A percentile compares a stretch with the other conserved stretches of the same genome.
Evolutionary conservation across 192 early-diverging fungal species (phyloP).

Genomic region (Backusella sp.): DNA sequence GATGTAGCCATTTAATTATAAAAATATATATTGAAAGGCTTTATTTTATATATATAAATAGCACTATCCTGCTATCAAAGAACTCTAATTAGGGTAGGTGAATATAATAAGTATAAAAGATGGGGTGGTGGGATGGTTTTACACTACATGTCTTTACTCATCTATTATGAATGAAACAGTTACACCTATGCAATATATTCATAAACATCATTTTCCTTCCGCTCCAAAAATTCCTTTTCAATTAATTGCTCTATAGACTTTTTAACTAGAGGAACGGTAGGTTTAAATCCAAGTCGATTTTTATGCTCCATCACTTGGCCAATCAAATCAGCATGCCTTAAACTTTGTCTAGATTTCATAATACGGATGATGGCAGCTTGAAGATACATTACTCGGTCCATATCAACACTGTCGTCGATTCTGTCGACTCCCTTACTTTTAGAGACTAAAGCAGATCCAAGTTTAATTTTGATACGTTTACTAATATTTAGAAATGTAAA

Average conservation of each 20-base stretch:
- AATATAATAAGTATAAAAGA: too few species aligned
- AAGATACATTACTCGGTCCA: not conserved
- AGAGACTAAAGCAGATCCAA: not conserved
- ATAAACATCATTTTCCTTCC: not conserved
- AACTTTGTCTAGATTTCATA: not conserved
- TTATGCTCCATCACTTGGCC: not conserved
- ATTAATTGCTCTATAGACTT: not conserved
- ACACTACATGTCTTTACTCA: too few species aligned
- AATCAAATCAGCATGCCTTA: not conserved
- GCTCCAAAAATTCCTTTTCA: not conserved
- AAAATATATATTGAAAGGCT: too few species aligned
- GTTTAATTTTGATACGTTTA: conserved; percentile 1
- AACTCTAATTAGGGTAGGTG: too few species aligned
- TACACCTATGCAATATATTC: not conserved
- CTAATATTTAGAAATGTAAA: not conserved
- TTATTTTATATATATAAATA: too few species aligned
- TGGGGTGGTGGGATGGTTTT: too few species aligned
- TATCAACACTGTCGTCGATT: not conserved
- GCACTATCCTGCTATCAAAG: too few species aligned
- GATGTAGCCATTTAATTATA: too few species aligned
- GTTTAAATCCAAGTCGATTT: not conserved
- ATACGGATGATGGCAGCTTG: not conserved
- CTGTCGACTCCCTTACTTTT: not conserved
- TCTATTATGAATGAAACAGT: not conserved
- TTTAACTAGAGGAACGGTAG: not conserved